Base-by-base conservation (phyloP, 2,329 filamentous ascomycete genomes). In the Diaporthe ilicicola region DNA sequence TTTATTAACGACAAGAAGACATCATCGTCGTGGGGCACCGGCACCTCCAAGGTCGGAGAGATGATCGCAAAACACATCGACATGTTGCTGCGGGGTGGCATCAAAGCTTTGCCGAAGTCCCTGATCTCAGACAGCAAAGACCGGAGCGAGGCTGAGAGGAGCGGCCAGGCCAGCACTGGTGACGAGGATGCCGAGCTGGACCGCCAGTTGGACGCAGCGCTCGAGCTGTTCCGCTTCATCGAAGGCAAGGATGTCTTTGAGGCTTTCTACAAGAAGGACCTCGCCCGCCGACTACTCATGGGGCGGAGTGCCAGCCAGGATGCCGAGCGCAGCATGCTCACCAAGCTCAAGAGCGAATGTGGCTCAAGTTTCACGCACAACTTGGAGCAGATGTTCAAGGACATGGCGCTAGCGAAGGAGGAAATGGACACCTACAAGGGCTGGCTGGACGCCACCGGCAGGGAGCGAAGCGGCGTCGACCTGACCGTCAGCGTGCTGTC, bases 21-120 rank as follows among this genome's bases (percentile, higher is more conserved):
- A 1, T 87, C 89, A 9, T 85, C 90, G 5, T 91, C 90, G 5
- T 95, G 93, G 89, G 90, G 90, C 65, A 94, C 93, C 0, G 92
- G 94, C 69, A 97, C 95, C 69, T 94, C 94, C 22, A 98, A 97
- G 85, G 94, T 97, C 17, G 96, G 95, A 62, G 96, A 99, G 84
- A 97, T 98, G 95, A 97, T 98, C 76, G 97, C 96, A 37, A 98
- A 98, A 81, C 95, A 98, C 77, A 93, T 99, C 73, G 96, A 99
- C 81, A 87, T 93, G 83, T 86, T 99, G 24, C 87, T 99, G 39
- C 91, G 94, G 69, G 94, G 94, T 62, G 97, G 96, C 1, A 87
- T 95, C 56, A 98, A 97, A 80, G 92, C 92, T 0, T 88, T 97
- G 10, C 94, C 93, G 1, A 87, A 90, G 54, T 88, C 89, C 27